Base-by-base conservation (phyloP, 352 stramenopile species). In the Nothophytophthora sp. region DNA sequence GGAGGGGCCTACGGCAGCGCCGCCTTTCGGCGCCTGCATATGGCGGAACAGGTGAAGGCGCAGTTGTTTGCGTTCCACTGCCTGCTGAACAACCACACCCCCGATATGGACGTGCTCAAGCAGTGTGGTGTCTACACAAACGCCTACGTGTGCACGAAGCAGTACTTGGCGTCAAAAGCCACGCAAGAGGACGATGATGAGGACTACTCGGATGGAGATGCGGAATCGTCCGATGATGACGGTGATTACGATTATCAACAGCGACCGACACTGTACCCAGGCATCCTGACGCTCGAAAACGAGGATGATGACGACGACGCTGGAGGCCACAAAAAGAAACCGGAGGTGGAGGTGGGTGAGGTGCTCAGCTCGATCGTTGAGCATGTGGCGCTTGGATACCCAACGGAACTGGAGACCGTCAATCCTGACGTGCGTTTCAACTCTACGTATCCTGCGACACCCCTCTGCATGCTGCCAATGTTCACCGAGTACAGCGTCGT, bases 21-120 rank as follows among this genome's bases (percentile, higher is more conserved):
- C 3, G 74, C 70, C 8, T 93, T 90, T 40, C 69, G 77, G 16
- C 66, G 77, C 13, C 59, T 92, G 32, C 73, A 85, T 10, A 92
- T 94, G 81, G 68, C 87, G 22, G 84, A 95, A 48, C 86, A 96
- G 53, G 73, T 96, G 20, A 93, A 93, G 47, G 84, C 84, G 19
- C 86, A 96, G 49, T 56, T 96, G 4, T 96, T 92, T 27, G 86
- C 86, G 1, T 95, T 96, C 40, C 84, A 94, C 62, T 94, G 82
- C 45, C 60, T 96, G 24, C 33, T 95, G 39, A 93, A 96, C 63
- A 92, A 95, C 55, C 84, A 96, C 40, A 83, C 81, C 4, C 86
- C 86, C 1, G 85, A 92, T 50, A 86, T 81, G 50, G 76, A 91
- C 55, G 86, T 95, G 23, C 53, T 96, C 11, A 95, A 95, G 50